Percentiles rank a stretch among this genome's conserved stretches.
Conservation (phyloP, 208 protist species). For the Strigomonas culicis region DNA sequence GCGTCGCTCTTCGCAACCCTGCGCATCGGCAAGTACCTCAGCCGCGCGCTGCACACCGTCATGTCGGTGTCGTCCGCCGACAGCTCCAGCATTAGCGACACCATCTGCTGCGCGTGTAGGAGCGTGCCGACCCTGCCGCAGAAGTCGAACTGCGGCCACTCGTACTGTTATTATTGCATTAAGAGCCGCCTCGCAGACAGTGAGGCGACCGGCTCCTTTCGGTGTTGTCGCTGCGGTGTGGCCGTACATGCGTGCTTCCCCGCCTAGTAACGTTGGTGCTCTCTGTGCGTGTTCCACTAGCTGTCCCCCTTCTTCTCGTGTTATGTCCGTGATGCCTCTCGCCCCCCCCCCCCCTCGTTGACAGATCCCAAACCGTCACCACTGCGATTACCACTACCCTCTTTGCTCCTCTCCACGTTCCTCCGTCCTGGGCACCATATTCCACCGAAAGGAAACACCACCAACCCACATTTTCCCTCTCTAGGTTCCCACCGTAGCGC, state of each 20-base stretch:
- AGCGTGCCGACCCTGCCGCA: constrained; percentile 57
- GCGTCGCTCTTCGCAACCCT: constrained; percentile 71
- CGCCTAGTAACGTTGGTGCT: too few species aligned
- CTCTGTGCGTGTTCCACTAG: too few species aligned
- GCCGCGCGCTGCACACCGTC: constrained; percentile 41
- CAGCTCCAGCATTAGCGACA: constrained; percentile 27
- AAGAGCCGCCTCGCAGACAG: constrained; percentile 73
- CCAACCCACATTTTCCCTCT: too few species aligned
- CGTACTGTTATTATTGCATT: constrained; percentile 94
- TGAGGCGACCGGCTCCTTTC: constrained; percentile 59
- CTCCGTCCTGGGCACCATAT: too few species aligned
- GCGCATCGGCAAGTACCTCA: constrained; percentile 64
- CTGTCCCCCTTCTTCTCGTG: neutral
- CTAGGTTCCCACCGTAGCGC: too few species aligned
- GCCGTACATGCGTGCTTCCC: constrained; percentile 51
- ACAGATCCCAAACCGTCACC: too few species aligned
- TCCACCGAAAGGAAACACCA: too few species aligned
- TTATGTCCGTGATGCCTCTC: neutral
- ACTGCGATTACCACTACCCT: too few species aligned
- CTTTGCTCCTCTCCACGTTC: too few species aligned
- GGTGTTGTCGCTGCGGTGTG: constrained; percentile 65
- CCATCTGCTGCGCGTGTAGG: constrained; percentile 75
- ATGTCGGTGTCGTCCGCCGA: constrained; percentile 25
- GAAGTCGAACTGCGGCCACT: constrained; percentile 85
- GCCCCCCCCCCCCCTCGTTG: neutral